phyloP scores from a whole-genome alignment of 2,329 filamentous ascomycete species.

The Lecanicillium sp. region DNA sequence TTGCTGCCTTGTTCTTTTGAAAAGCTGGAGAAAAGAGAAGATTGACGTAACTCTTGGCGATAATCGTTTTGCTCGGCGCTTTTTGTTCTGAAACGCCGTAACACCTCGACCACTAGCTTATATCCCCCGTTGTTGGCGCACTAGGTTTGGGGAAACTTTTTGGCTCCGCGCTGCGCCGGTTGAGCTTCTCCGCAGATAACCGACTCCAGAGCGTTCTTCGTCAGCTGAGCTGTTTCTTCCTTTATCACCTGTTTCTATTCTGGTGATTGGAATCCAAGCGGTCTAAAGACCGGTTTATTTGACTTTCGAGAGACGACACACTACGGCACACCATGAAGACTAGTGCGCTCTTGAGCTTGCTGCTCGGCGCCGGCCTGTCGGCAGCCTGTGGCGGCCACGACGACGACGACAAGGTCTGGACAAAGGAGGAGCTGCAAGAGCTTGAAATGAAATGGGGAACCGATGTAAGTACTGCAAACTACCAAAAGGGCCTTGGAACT shows the following conservation, averaged over 20 bases:
- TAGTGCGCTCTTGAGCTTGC: constrained; percentile 15
- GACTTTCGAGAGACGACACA: no score
- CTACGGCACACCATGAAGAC: constrained; percentile 16
- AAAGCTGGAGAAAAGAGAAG: not conserved
- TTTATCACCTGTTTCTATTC: not conserved
- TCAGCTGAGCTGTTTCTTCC: not conserved
- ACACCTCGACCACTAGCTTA: no score
- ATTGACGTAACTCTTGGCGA: no score
- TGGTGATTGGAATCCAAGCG: not conserved
- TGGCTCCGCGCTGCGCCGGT: not conserved
- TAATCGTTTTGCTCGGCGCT: no score
- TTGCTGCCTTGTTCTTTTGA: no score
- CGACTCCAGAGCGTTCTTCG: not conserved
- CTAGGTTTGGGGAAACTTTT: not conserved
- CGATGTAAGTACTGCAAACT: constrained; percentile 34
- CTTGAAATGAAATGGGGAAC: constrained; percentile 50
- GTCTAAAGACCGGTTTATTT: no score
- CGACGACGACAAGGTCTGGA: constrained; percentile 35
- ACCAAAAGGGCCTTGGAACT: constrained; percentile 3
- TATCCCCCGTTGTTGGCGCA: no score
- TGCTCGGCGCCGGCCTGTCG: constrained; percentile 19
- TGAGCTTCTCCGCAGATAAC: no score
- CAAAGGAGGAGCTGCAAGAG: constrained; percentile 42
- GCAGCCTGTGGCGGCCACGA: constrained; percentile 20
- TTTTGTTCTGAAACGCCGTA: no score